Percentiles rank a stretch among this genome's conserved stretches.
phyloP scores from a whole-genome alignment of 2,329 filamentous ascomycete species.

The Fusarium humuli region DNA sequence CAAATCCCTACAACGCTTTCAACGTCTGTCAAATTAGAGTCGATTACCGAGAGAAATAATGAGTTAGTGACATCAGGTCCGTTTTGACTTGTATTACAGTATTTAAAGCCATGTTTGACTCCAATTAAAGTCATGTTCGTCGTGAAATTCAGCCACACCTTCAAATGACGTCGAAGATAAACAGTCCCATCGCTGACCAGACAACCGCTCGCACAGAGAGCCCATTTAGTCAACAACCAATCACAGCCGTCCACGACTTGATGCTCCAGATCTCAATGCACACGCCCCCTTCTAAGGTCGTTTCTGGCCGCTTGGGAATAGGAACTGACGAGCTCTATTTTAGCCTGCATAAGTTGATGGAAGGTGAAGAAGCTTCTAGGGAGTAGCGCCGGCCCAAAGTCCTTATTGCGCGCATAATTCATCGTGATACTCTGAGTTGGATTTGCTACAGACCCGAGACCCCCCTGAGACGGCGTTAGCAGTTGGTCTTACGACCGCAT shows the following conservation, averaged over 20 bases:
- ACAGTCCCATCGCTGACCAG: constrained; percentile 38
- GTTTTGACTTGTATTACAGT: background rate
- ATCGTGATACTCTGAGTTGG: constrained; percentile 3
- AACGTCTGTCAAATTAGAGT: background rate
- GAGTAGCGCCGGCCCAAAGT: constrained; percentile 1
- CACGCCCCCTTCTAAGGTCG: constrained; percentile 29
- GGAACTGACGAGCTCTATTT: constrained; percentile 13
- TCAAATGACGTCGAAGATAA: constrained; percentile 52
- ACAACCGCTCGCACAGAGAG: constrained; percentile 42
- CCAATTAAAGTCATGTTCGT: background rate
- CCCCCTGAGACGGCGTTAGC: constrained; percentile 16
- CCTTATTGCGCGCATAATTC: background rate
- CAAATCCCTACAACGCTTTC: background rate
- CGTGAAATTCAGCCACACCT: background rate
- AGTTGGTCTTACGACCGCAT: constrained; percentile 8
- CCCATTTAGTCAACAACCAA: constrained; percentile 28
- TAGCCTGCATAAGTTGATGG: constrained; percentile 6
- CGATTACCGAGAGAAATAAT: background rate
- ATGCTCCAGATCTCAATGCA: constrained; percentile 22
- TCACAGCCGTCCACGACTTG: constrained; percentile 29
- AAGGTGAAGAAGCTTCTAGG: constrained; percentile 17
- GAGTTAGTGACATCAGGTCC: background rate
- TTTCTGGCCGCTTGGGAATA: constrained; percentile 17
- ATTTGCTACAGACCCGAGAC: constrained; percentile 14
- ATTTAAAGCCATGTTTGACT: background rate